A percentile compares a stretch with the other conserved stretches of the same genome.
Evolutionary conservation across 1,284 basidiomycete species (phyloP).

Genomic region (Cystobasidium pallidum): DNA sequence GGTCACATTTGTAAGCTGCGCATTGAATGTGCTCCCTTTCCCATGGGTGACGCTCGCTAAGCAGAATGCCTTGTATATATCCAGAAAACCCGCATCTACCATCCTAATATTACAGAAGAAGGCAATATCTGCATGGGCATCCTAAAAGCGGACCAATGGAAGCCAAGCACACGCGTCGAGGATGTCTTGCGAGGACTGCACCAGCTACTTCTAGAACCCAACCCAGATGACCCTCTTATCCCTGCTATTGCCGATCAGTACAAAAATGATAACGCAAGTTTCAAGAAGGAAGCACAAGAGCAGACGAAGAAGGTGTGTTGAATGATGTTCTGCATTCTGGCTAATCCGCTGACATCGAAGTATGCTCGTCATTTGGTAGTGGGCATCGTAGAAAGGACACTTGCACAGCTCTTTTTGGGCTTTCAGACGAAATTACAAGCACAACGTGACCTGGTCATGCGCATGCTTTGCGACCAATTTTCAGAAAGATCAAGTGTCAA

Average conservation of each 20-base stretch:
- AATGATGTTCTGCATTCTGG: no score
- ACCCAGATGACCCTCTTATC: constrained; percentile 53
- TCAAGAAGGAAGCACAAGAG: constrained; percentile 52
- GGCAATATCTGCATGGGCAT: constrained; percentile 65
- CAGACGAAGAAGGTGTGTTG: constrained; percentile 51
- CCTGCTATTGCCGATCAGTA: constrained; percentile 53
- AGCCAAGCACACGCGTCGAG: constrained; percentile 17
- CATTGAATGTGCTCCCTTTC: no score
- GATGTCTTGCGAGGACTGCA: constrained; percentile 52
- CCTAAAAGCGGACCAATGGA: constrained; percentile 64
- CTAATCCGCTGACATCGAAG: no score
- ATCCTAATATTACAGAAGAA: constrained; percentile 90
- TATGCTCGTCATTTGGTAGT: background rate
- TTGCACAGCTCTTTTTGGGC: background rate
- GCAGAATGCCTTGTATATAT: background rate
- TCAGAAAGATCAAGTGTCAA: background rate
- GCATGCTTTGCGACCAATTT: background rate
- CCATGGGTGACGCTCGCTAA: no score
- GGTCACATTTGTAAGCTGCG: constrained; percentile 51
- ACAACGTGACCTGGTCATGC: background rate
- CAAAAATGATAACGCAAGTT: constrained; percentile 47
- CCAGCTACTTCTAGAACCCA: constrained; percentile 52
- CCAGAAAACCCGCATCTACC: constrained; percentile 76
- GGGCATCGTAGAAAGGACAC: constrained; percentile 14
- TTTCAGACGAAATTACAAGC: background rate